Conservation (phyloP, 2,329 filamentous ascomycete genomes). For the Leptodontidium sp. region DNA sequence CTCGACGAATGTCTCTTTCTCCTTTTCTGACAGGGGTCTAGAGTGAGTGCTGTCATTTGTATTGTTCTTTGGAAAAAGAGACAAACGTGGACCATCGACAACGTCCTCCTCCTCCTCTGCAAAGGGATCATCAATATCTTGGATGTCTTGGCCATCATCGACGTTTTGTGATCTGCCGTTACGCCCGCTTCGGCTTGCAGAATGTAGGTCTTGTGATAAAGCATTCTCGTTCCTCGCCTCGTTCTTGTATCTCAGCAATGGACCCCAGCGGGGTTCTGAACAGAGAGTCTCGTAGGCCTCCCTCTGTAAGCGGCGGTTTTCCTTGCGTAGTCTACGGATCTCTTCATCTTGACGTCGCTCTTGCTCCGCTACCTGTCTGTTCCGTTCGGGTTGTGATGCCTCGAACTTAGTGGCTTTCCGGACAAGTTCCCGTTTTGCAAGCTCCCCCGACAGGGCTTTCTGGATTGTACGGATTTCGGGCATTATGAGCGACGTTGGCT, state of each 20-base stretch:
- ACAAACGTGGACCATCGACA: conserved; percentile 20
- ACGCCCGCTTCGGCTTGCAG: neutral
- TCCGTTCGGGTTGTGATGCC: neutral
- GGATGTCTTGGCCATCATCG: neutral
- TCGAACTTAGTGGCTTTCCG: neutral
- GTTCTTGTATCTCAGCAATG: neutral
- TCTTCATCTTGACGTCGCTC: conserved; percentile 4
- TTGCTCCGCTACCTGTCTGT: neutral
- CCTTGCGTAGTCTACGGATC: neutral
- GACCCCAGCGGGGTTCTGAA: neutral
- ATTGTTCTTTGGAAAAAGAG: conserved; percentile 35
- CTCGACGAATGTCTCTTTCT: conserved; percentile 33
- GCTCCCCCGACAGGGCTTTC: neutral
- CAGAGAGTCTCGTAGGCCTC: conserved; percentile 4
- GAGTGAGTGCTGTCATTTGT: conserved; percentile 19
- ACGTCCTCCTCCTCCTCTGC: conserved; percentile 24
- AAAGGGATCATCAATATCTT: conserved; percentile 27
- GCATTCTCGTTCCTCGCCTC: neutral
- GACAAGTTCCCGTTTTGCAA: neutral
- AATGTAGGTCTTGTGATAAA: neutral
- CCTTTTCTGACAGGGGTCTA: conserved; percentile 20
- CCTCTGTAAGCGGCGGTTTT: neutral
- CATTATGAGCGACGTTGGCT: conserved; percentile 10
- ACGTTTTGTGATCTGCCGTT: neutral
- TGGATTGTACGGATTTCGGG: conserved; percentile 3